Evolutionary conservation across 352 stramenopile genomes (phyloP).

Genomic region (Blastocystis sp.): DNA sequence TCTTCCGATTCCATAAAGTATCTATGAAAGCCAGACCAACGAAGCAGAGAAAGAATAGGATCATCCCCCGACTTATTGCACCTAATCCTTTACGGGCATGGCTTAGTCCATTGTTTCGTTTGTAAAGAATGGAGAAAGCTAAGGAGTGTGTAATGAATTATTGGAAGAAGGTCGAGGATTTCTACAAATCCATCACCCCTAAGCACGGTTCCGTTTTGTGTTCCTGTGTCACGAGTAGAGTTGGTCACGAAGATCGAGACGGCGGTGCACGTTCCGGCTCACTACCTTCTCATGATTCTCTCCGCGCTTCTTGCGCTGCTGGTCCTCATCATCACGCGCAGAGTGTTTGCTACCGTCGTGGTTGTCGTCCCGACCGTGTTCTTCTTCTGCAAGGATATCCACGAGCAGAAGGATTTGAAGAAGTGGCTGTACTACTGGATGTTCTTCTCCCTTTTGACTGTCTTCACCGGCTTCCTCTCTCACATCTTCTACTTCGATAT

Average conservation of each 20-base stretch:
- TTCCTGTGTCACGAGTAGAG: constrained; percentile 9
- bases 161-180: constrained; percentile 35
- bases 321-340: constrained; percentile 1
- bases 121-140: background rate
- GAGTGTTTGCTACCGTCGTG: background rate
- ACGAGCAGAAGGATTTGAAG: background rate
- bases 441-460: background rate
- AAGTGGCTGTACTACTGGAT: constrained; percentile 68
- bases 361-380: constrained; percentile 5
- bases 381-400: constrained; percentile 8
- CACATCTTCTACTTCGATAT: constrained; percentile 22
- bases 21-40: constrained; percentile 55
- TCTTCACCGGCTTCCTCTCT: background rate
- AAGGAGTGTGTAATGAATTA: constrained; percentile 10
- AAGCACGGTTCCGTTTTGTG: constrained; percentile 16
- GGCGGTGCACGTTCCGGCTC: background rate
- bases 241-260: constrained; percentile 30
- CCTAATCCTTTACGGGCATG: background rate
- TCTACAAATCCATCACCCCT: constrained; percentile 57
- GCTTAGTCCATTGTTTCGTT: constrained; percentile 1
- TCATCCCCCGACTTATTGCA: background rate
- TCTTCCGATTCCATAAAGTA: constrained; percentile 71
- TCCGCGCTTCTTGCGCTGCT: background rate
- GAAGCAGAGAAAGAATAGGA: constrained; percentile 22
- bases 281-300: constrained; percentile 48